Percentiles rank a stretch among this genome's conserved stretches.
phyloP scores from a whole-genome alignment of 2,329 filamentous ascomycete genomes.

The Botrytis aclada region DNA sequence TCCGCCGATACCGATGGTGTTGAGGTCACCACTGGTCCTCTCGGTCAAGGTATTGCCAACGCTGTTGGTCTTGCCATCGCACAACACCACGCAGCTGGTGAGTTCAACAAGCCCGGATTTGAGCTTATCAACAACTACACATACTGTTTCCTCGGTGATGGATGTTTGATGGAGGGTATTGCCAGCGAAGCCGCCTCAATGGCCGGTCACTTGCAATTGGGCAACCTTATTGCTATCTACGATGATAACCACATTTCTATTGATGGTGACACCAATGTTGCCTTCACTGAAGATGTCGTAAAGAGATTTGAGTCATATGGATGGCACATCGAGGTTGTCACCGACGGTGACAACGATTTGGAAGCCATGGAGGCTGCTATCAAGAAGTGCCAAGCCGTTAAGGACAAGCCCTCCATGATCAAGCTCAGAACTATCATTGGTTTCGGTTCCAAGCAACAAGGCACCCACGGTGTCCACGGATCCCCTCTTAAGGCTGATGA shows the following conservation, averaged over 20 bases:
- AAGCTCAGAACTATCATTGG: slow-evolving; percentile 97
- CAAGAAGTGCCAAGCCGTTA: slow-evolving; percentile 78
- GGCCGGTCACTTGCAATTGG: slow-evolving; percentile 94
- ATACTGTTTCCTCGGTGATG: slow-evolving; percentile 95
- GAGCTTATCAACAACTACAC: slow-evolving; percentile 95
- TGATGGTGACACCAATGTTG: slow-evolving; percentile 91
- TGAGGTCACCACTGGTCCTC: slow-evolving; percentile 96
- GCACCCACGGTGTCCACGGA: slow-evolving; percentile 93
- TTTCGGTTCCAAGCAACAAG: slow-evolving; percentile 88
- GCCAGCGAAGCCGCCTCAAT: slow-evolving; percentile 87
- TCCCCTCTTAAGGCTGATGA: slow-evolving; percentile 94
- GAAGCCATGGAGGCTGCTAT: slow-evolving; percentile 85
- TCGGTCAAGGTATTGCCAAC: slow-evolving; percentile 96
- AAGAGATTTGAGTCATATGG: slow-evolving; percentile 97
- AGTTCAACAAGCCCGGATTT: slow-evolving; percentile 96
- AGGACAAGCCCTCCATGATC: slow-evolving; percentile 95
- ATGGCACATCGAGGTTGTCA: slow-evolving; percentile 85
- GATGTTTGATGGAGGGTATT: slow-evolving; percentile 98
- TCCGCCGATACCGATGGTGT: slow-evolving; percentile 93
- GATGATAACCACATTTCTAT: slow-evolving; percentile 98
- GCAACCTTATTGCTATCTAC: slow-evolving; percentile 95
- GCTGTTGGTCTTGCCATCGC: slow-evolving; percentile 97
- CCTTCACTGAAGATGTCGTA: slow-evolving; percentile 94
- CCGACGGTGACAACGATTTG: slow-evolving; percentile 86
- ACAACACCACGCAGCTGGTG: slow-evolving; percentile 83